Conservation (phyloP, 225 moss, liverwort and hornwort genomes). For the Pseudoscleropodium purum region DNA sequence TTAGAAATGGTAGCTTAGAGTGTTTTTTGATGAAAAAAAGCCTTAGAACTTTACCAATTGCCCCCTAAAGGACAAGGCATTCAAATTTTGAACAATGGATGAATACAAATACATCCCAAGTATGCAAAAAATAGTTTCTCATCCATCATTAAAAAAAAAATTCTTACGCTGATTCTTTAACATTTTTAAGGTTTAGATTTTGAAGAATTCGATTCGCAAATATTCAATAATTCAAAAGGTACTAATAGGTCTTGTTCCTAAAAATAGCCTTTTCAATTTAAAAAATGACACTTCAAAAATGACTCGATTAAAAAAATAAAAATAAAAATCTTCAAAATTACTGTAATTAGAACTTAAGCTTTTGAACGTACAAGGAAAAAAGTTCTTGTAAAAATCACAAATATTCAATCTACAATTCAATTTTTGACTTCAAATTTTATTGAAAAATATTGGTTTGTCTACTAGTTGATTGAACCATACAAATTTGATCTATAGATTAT, state of each 20-base stretch:
- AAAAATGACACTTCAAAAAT: background rate
- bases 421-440: too few species aligned
- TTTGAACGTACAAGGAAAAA: background rate
- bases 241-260: background rate
- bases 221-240: background rate
- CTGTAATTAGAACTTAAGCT: background rate
- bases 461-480: too few species aligned
- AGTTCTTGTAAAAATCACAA: background rate
- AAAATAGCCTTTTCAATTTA: background rate
- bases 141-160: background rate
- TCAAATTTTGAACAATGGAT: background rate
- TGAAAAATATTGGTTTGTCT: too few species aligned
- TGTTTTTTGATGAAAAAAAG: background rate
- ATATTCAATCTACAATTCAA: background rate
- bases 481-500: too few species aligned
- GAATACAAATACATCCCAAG: background rate
- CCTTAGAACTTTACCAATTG: accelerated
- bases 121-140: accelerated
- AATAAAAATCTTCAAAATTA: background rate
- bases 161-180: background rate
- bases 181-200: background rate
- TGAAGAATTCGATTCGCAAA: background rate
- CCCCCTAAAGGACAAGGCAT: accelerated
- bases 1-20: background rate
- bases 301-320: background rate